Evolutionary conservation across 2,329 filamentous ascomycete genomes (phyloP).

Genomic region (Diaporthe citrichinensis): DNA sequence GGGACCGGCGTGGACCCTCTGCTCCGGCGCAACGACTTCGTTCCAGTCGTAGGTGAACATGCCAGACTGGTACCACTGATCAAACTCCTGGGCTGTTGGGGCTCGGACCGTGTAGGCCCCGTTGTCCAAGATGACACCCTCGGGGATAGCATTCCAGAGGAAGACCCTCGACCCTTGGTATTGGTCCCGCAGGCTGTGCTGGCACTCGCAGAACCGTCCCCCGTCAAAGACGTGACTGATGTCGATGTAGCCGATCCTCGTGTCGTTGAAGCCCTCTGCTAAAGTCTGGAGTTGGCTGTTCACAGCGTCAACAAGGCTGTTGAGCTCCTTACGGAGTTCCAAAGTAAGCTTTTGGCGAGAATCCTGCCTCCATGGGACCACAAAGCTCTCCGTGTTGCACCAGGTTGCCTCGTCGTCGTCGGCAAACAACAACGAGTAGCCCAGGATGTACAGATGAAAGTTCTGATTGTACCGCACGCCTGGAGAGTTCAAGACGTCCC

Average conservation of each 20-base stretch:
- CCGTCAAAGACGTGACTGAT: constrained; percentile 18
- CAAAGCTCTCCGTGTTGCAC: constrained; percentile 23
- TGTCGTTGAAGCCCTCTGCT: constrained; percentile 18
- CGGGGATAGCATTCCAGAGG: constrained; percentile 12
- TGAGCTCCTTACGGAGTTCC: constrained; percentile 17
- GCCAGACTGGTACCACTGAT: constrained; percentile 14
- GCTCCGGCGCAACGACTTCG: constrained; percentile 14
- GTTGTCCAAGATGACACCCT: constrained; percentile 18
- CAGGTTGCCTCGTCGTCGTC: constrained; percentile 11
- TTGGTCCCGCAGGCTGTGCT: constrained; percentile 16
- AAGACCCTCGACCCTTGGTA: constrained; percentile 17
- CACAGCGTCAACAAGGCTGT: constrained; percentile 11
- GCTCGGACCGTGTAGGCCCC: constrained; percentile 16
- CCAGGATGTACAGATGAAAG: constrained; percentile 8
- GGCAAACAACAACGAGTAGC: constrained; percentile 13
- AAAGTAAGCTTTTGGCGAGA: constrained; percentile 21
- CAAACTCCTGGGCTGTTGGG: constrained; percentile 19
- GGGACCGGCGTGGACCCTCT: constrained; percentile 1
- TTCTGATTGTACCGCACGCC: constrained; percentile 14
- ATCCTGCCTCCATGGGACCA: constrained; percentile 17
- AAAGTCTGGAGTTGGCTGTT: constrained; percentile 20
- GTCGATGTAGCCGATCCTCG: constrained; percentile 19
- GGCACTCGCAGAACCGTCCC: constrained; percentile 13
- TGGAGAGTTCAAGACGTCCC: constrained; percentile 11
- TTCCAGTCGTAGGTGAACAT: constrained; percentile 21